Evolutionary conservation across 345 rosid genomes (phyloP), one percentile per base, ranked within the genome.

Genomic region (Aquilaria yunnanensis): DNA sequence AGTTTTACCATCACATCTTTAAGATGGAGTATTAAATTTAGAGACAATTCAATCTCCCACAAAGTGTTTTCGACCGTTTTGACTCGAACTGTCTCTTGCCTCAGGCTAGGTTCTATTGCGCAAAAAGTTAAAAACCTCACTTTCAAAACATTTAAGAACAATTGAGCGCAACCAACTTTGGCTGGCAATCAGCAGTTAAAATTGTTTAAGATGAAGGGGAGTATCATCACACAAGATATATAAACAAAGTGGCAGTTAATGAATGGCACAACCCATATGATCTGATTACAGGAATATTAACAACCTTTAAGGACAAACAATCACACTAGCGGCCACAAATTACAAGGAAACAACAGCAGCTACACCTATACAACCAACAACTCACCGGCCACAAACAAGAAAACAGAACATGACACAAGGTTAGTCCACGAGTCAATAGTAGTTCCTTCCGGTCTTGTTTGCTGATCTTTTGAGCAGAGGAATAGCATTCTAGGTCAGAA

Each of bases 251-350:
- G 61, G 47, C 71, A 56, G 59, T 54, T 71, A 61, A 76, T 54
- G 80, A 69, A 72, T 50, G 74, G 65, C 76, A 73, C 78, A 80
- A 67, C 70, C 70, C 68, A 62, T 46, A 63, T 54, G 46, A 75
- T 77, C 77, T 78, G 76, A 64, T 74, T 78, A 75, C 79, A 81
- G 73, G 70, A 77, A 81, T 81, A 81, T 83, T 73, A 79, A 81
- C 89, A 83, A 80, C 67, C 75, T 70, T 77, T 59, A 70, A 80
- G 33, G 60, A 70, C 31, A 46, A 67, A 37, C 45, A 71, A 75
- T 66, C 85, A 75, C 83, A 73, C 80, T 72, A 72, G 67, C 74
- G 59, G 72, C 77, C 23, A 23, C 23, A 65, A 61, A 73, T 69
- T 68, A 80, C 77, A 69, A 55, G 66, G 72, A 72, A 72, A 65